Conservation (phyloP, 2,329 filamentous ascomycete species). For the Amylocarpus encephaloides region DNA sequence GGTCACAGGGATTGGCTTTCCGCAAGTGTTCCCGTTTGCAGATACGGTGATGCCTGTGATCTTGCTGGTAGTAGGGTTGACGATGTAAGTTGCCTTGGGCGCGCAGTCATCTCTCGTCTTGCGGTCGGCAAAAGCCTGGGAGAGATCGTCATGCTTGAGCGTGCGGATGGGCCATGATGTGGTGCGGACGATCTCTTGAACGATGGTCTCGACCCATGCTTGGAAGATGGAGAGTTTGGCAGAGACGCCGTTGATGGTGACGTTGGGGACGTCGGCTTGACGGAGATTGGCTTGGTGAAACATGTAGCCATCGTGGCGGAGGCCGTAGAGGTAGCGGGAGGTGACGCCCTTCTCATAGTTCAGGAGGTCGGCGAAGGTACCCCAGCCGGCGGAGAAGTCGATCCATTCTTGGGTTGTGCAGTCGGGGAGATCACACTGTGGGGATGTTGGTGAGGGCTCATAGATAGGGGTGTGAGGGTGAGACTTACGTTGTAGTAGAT, state of each 20-base stretch:
- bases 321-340: constrained; percentile 47
- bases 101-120: constrained; percentile 16
- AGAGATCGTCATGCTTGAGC: constrained; percentile 39
- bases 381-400: constrained; percentile 44
- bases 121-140: constrained; percentile 41
- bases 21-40: constrained; percentile 7
- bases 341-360: constrained; percentile 44
- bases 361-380: constrained; percentile 46
- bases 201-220: constrained; percentile 23
- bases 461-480: not conserved
- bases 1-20: constrained; percentile 10
- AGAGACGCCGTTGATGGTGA: constrained; percentile 9
- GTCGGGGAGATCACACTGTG: constrained; percentile 44
- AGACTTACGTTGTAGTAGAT: constrained; percentile 52
- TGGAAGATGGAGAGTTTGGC: constrained; percentile 13
- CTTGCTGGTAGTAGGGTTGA: not conserved
- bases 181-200: constrained; percentile 15
- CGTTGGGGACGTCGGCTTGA: constrained; percentile 24
- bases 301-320: constrained; percentile 31
- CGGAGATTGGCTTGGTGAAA: constrained; percentile 57
- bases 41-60: constrained; percentile 32
- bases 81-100: constrained; percentile 9
- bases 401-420: constrained; percentile 47
- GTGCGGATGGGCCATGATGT: constrained; percentile 47
- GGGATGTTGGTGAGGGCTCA: not conserved